Evolutionary conservation across 495 filamentous ascomycete species (phyloP).

Genomic region (Lasiosphaeris hirsuta): DNA sequence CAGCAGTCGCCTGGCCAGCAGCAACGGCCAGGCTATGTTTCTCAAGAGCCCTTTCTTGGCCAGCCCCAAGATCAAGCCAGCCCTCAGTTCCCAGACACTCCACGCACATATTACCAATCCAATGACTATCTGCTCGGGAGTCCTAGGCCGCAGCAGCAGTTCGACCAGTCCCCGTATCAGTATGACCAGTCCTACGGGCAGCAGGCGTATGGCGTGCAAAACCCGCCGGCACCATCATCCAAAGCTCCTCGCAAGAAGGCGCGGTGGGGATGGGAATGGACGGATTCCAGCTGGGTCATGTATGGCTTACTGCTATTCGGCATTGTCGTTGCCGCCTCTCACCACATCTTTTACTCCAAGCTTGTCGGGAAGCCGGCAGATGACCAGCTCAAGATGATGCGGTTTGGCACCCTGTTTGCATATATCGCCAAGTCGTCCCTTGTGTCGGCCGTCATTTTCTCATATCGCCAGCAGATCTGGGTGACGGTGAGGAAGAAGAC

Average conservation of each 20-base stretch:
- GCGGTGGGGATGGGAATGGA: conserved; percentile 14
- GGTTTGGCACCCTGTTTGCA: conserved; percentile 24
- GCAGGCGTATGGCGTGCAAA: not conserved
- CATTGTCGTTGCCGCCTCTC: conserved; percentile 20
- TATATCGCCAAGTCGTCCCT: conserved; percentile 27
- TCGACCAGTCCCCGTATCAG: not conserved
- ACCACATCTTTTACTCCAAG: conserved; percentile 24
- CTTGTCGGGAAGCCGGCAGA: conserved; percentile 23
- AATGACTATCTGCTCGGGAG: conserved; percentile 8
- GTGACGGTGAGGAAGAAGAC: conserved; percentile 23
- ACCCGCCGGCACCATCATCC: no score
- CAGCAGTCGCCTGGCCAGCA: no score
- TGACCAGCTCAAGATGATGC: conserved; percentile 28
- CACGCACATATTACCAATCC: conserved; percentile 4
- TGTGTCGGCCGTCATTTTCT: conserved; percentile 26
- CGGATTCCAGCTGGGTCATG: conserved; percentile 22
- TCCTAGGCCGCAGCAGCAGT: not conserved
- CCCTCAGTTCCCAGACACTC: not conserved
- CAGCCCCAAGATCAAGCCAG: not conserved
- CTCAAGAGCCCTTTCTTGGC: no score
- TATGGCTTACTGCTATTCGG: conserved; percentile 21
- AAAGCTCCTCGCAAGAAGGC: no score
- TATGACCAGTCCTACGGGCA: not conserved
- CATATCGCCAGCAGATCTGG: conserved; percentile 30
- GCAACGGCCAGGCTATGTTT: no score